phyloP scores from a whole-genome alignment of 768 basidiomycete species.

The Udeniomyces megalosporus region DNA sequence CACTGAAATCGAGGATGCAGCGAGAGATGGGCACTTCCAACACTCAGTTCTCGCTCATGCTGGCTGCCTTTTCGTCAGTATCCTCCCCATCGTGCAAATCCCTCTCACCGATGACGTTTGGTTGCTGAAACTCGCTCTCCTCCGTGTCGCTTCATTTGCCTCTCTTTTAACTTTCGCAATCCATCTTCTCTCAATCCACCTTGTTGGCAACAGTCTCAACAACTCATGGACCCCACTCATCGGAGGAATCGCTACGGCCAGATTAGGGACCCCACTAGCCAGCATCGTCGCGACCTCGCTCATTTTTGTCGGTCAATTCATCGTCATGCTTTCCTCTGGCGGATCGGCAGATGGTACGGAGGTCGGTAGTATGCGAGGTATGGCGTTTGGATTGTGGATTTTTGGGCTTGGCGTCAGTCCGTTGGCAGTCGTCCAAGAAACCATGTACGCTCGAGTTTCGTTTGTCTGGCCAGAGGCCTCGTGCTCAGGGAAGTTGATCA shows the following conservation, averaged over 20 bases:
- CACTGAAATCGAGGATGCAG: slow-evolving; percentile 36
- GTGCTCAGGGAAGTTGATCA: too few relatives aligned
- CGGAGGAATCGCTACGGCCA: slow-evolving; percentile 47
- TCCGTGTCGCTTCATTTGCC: not conserved
- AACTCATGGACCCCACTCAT: slow-evolving; percentile 63
- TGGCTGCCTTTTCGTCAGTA: slow-evolving; percentile 47
- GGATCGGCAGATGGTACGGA: not conserved
- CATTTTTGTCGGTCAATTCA: slow-evolving; percentile 51
- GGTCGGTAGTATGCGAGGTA: slow-evolving; percentile 44
- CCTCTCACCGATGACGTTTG: not conserved
- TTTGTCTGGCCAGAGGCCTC: too few relatives aligned
- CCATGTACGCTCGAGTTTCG: too few relatives aligned
- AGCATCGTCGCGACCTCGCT: slow-evolving; percentile 60
- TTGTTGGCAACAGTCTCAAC: slow-evolving; percentile 34
- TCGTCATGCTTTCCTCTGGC: slow-evolving; percentile 55
- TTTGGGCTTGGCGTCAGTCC: slow-evolving; percentile 69
- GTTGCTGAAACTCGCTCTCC: not conserved
- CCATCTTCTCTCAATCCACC: not conserved
- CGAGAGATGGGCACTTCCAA: slow-evolving; percentile 60
- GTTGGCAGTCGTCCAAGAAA: slow-evolving; percentile 49
- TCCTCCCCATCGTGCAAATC: not conserved
- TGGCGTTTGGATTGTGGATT: slow-evolving; percentile 60
- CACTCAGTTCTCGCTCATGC: slow-evolving; percentile 57
- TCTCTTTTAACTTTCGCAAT: not conserved
- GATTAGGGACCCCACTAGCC: slow-evolving; percentile 52